A percentile compares a stretch with the other conserved stretches of the same genome.
These are phyloP conservation scores for Tilletiopsis washingtonensis DNA, from an alignment of 1,284 basidiomycete species.

Conservation along the genomic window DNA sequence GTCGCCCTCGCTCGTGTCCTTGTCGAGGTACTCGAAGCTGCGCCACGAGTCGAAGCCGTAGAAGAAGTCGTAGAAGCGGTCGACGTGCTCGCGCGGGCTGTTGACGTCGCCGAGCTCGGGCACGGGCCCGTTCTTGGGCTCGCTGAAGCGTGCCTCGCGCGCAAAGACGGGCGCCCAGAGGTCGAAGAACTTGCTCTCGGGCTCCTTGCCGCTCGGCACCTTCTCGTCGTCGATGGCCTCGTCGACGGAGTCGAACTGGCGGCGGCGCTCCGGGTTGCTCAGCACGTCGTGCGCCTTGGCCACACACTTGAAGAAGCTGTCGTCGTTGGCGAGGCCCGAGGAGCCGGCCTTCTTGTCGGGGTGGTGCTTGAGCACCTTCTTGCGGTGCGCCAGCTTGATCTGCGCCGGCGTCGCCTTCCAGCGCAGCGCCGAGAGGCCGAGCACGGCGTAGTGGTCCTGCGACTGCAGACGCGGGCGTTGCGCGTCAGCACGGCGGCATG, in stretches of 20 bases:
- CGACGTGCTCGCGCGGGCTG: constrained; percentile 72
- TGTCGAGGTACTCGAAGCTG: constrained; percentile 95
- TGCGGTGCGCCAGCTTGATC: constrained; percentile 96
- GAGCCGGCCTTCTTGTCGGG: constrained; percentile 90
- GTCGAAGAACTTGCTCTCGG: constrained; percentile 59
- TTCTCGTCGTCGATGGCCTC: constrained; percentile 66
- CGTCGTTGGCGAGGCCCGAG: constrained; percentile 74
- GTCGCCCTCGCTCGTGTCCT: constrained; percentile 95
- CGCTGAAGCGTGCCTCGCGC: constrained; percentile 81
- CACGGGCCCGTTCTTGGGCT: constrained; percentile 65
- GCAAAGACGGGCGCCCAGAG: constrained; percentile 72
- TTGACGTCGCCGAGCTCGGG: constrained; percentile 68
- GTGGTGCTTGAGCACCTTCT: constrained; percentile 98
- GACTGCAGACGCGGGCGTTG: constrained; percentile 54
- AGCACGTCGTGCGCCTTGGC: constrained; percentile 92
- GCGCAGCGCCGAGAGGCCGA: constrained; percentile 82
- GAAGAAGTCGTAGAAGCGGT: constrained; percentile 96
- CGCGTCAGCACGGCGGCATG: neutral
- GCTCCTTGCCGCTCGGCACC: constrained; percentile 45
- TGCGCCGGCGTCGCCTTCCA: constrained; percentile 82
- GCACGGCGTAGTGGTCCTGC: constrained; percentile 96
- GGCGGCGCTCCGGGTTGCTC: constrained; percentile 73
- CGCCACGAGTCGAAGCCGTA: constrained; percentile 99
- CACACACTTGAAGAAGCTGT: constrained; percentile 99
- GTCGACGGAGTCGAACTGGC: constrained; percentile 95